Conservation (phyloP, 441 rosid species). For the Erodium chrysanthum region DNA sequence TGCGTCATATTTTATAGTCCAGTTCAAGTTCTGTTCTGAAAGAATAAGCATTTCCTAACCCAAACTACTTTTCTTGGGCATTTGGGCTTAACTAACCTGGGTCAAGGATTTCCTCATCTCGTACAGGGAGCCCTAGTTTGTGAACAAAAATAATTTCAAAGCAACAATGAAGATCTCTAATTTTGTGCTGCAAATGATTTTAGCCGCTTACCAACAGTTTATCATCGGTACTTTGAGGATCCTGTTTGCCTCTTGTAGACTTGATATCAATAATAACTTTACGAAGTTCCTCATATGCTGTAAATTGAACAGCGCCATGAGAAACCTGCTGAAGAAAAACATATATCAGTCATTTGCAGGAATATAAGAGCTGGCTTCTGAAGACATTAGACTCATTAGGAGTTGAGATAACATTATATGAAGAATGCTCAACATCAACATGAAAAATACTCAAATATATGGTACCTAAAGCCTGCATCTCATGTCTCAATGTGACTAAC, state of each 20-base stretch:
- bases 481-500: neutral
- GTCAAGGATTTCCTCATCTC: neutral
- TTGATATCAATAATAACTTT: conserved; percentile 43
- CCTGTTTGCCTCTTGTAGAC: conserved; percentile 30
- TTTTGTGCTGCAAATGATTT: conserved; percentile 10
- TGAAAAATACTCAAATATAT: neutral
- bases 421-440: neutral
- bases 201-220: conserved; percentile 43
- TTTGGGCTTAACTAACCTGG: neutral
- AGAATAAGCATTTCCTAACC: neutral
- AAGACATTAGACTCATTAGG: neutral
- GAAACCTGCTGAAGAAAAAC: conserved; percentile 73
- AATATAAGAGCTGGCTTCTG: conserved; percentile 7
- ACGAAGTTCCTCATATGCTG: conserved; percentile 80
- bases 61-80: neutral
- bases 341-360: conserved; percentile 15
- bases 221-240: conserved; percentile 23
- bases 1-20: neutral
- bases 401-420: neutral
- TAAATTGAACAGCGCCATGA: conserved; percentile 89
- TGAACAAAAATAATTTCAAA: neutral
- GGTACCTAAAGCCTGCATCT: neutral
- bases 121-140: neutral
- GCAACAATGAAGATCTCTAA: neutral
- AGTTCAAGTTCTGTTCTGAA: conserved; percentile 2